phyloP scores from a whole-genome alignment of 306 rosid species.

The Dryas alaskensis region DNA sequence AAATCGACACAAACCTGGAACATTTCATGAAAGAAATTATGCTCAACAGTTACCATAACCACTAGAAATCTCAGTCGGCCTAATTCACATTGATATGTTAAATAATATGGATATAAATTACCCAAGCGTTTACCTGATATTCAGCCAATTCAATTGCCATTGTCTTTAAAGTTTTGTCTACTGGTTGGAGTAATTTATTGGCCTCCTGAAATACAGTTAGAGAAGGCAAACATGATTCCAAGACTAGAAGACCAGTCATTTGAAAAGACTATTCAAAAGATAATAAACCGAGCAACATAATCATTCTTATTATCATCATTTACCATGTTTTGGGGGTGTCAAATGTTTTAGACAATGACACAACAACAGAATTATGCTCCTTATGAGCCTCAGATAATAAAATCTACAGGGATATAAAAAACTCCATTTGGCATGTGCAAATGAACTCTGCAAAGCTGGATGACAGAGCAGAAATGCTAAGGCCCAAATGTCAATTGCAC shows the following conservation, averaged over 20 bases:
- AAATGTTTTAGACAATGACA: neutral
- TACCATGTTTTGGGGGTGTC: neutral
- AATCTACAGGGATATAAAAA: neutral
- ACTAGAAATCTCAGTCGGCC: conserved; percentile 16
- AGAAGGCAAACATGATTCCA: conserved; percentile 2
- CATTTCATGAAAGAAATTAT: conserved; percentile 28
- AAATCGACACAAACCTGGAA: conserved; percentile 90
- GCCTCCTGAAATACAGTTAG: conserved; percentile 62
- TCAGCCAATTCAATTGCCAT: conserved; percentile 94
- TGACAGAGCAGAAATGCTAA: neutral
- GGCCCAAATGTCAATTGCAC: neutral
- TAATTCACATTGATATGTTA: conserved; percentile 7
- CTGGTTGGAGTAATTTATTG: conserved; percentile 91
- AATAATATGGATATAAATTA: conserved; percentile 25
- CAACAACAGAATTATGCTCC: neutral
- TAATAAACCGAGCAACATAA: no score
- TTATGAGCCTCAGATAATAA: neutral
- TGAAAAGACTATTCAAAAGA: neutral
- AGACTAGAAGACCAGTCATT: neutral
- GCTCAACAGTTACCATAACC: conserved; percentile 9
- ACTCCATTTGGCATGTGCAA: neutral
- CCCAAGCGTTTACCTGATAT: conserved; percentile 58
- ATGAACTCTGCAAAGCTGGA: neutral
- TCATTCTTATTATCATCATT: neutral
- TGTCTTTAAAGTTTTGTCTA: conserved; percentile 77